Percentiles rank a stretch among this genome's conserved stretches.
These are phyloP conservation scores for Talaromyces funiculosus DNA, from an alignment of 2,329 filamentous ascomycete species.

Conservation along the genomic window DNA sequence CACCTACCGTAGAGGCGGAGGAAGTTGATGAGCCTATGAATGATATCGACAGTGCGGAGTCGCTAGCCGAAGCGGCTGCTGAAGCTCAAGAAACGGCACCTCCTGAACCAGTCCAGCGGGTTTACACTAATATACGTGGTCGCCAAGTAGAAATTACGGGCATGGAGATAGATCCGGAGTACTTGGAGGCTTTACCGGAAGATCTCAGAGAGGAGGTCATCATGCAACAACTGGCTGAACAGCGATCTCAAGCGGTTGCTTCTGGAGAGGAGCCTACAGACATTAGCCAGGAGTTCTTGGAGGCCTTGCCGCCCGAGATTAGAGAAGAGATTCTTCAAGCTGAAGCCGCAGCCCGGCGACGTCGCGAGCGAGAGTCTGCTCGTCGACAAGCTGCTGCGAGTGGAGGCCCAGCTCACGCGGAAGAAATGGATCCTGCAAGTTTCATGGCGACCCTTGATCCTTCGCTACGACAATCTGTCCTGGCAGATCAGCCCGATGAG, in stretches of 20 bases:
- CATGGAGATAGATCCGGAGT: constrained; percentile 88
- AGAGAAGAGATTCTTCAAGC: constrained; percentile 85
- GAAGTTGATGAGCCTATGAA: constrained; percentile 62
- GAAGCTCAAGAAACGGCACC: constrained; percentile 41
- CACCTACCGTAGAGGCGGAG: constrained; percentile 31
- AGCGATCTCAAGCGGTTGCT: constrained; percentile 69
- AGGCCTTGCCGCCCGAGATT: constrained; percentile 84
- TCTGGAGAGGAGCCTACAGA: constrained; percentile 58
- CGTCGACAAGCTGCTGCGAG: constrained; percentile 59
- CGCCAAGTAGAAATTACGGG: constrained; percentile 89
- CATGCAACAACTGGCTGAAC: constrained; percentile 77
- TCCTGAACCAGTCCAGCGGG: constrained; percentile 51
- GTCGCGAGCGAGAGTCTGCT: constrained; percentile 76
- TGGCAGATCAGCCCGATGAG: constrained; percentile 88
- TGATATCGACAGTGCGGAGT: constrained; percentile 59
- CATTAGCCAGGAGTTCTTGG: constrained; percentile 88
- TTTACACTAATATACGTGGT: constrained; percentile 78
- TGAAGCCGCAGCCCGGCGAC: constrained; percentile 81
- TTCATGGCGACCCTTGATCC: constrained; percentile 89
- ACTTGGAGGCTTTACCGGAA: constrained; percentile 93
- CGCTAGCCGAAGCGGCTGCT: constrained; percentile 22
- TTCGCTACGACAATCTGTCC: constrained; percentile 73
- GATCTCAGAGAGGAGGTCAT: constrained; percentile 95
- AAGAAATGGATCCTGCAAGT: constrained; percentile 88
- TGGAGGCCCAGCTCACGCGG: constrained; percentile 50